Percentiles rank a stretch among this genome's conserved stretches.
Evolutionary conservation across 1,284 basidiomycete genomes (phyloP).

Genomic region (Afroboletus lepidellus): DNA sequence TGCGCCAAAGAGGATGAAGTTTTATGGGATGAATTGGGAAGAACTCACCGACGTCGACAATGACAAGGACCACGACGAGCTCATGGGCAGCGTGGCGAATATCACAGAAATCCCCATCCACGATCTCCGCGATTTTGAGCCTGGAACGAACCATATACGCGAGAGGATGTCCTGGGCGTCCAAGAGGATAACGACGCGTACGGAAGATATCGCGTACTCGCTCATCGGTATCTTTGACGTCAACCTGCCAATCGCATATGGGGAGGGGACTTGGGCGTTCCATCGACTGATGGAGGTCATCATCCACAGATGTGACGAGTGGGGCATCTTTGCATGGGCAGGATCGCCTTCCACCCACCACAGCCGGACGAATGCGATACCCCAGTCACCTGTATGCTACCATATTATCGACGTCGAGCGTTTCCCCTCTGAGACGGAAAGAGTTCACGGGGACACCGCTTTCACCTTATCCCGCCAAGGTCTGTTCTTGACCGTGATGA

Average conservation of each 20-base stretch:
- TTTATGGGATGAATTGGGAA: constrained; percentile 17
- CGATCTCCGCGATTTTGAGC: constrained; percentile 15
- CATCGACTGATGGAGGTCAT: constrained; percentile 25
- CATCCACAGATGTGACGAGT: constrained; percentile 20
- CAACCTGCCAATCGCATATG: constrained; percentile 20
- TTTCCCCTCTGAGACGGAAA: constrained; percentile 8
- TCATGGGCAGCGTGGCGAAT: constrained; percentile 13
- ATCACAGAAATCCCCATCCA: constrained; percentile 15
- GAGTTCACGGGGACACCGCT: constrained; percentile 12
- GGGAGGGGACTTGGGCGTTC: constrained; percentile 24
- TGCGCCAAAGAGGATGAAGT: constrained; percentile 17
- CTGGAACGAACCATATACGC: constrained; percentile 19
- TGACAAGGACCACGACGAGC: constrained; percentile 13
- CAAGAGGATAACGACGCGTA: constrained; percentile 16
- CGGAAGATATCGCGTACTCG: constrained; percentile 21
- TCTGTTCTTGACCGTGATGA: constrained; percentile 13
- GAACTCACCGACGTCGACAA: constrained; percentile 11
- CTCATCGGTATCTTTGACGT: constrained; percentile 25
- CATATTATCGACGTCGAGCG: constrained; percentile 3
- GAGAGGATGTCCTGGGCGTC: constrained; percentile 25
- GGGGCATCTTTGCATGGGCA: constrained; percentile 24
- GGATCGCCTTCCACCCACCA: constrained; percentile 15
- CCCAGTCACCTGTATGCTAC: constrained; percentile 18
- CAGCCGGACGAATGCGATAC: constrained; percentile 12
- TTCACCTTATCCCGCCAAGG: constrained; percentile 13